phyloP scores from a whole-genome alignment of 345 rosid species.

The Citrus trifoliata region DNA sequence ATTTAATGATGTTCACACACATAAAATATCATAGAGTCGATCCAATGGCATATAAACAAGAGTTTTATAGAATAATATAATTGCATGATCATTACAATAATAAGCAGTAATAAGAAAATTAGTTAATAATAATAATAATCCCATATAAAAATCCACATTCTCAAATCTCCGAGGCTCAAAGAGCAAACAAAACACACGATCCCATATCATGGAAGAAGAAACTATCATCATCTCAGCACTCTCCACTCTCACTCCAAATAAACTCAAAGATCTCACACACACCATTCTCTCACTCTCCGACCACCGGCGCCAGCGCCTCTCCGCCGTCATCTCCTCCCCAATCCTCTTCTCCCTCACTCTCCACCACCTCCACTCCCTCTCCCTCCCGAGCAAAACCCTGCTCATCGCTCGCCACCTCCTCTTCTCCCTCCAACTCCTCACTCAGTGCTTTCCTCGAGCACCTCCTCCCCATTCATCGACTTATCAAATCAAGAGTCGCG shows the following conservation, averaged over 20 bases:
- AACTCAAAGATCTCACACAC: slow-evolving; percentile 47
- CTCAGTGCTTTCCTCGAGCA: slow-evolving; percentile 37
- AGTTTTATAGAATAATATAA: no score
- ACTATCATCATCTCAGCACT: slow-evolving; percentile 57
- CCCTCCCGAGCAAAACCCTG: slow-evolving; percentile 56
- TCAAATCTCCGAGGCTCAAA: slow-evolving; percentile 16
- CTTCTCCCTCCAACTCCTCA: slow-evolving; percentile 61
- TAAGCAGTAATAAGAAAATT: not conserved
- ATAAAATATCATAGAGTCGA: no score
- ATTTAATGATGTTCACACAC: no score
- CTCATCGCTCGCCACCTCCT: slow-evolving; percentile 88
- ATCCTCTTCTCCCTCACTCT: slow-evolving; percentile 73
- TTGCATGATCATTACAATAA: not conserved
- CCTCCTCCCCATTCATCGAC: not conserved
- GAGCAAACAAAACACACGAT: slow-evolving; percentile 27
- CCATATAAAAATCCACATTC: slow-evolving; percentile 14
- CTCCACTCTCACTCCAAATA: slow-evolving; percentile 47
- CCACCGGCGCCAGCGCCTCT: slow-evolving; percentile 61
- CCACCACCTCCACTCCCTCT: slow-evolving; percentile 72
- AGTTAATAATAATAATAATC: not conserved
- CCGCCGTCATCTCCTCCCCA: slow-evolving; percentile 70
- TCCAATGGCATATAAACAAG: no score
- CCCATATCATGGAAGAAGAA: slow-evolving; percentile 36
- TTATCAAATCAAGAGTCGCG: slow-evolving; percentile 45
- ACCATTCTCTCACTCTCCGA: slow-evolving; percentile 47